Percentiles rank a stretch among this genome's conserved stretches.
Evolutionary conservation across 2,329 filamentous ascomycete genomes (phyloP).

Genomic region (Aspergillus proliferans): DNA sequence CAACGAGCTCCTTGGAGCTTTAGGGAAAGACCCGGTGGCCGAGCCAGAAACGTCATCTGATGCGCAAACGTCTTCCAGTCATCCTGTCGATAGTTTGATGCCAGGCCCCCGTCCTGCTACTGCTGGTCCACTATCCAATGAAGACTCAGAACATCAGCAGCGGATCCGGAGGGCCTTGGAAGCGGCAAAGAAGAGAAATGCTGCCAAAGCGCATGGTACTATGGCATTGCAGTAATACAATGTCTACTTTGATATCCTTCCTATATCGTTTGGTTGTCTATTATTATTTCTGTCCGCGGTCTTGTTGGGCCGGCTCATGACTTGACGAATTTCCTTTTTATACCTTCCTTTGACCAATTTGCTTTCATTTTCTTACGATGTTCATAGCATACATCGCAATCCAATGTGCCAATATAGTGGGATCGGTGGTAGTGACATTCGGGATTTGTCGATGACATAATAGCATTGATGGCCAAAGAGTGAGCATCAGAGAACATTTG

Average conservation of each 20-base stretch:
- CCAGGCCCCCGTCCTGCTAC: constrained; percentile 23
- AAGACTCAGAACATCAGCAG: constrained; percentile 40
- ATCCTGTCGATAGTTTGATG: constrained; percentile 12
- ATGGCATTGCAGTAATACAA: not conserved
- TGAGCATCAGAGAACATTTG: too few species aligned
- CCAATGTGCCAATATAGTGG: not conserved
- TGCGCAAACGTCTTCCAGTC: constrained; percentile 5
- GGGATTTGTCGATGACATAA: too few species aligned
- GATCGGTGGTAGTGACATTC: too few species aligned
- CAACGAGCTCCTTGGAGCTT: constrained; percentile 32
- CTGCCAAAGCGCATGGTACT: constrained; percentile 21
- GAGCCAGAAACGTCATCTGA: constrained; percentile 8
- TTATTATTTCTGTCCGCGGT: not conserved
- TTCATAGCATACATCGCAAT: not conserved
- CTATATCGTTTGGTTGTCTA: not conserved
- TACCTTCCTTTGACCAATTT: constrained; percentile 2
- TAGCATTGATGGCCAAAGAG: too few species aligned
- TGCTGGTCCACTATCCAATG: constrained; percentile 11
- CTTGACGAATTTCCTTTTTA: constrained; percentile 15
- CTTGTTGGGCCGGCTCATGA: constrained; percentile 8
- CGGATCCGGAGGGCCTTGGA: constrained; percentile 47
- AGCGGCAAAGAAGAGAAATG: constrained; percentile 51
- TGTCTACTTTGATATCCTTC: not conserved
- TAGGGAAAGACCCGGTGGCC: constrained; percentile 23
- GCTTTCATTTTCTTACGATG: not conserved